Base-by-base conservation (phyloP, 2,329 filamentous ascomycete species). In the Phialophora verrucosa region DNA sequence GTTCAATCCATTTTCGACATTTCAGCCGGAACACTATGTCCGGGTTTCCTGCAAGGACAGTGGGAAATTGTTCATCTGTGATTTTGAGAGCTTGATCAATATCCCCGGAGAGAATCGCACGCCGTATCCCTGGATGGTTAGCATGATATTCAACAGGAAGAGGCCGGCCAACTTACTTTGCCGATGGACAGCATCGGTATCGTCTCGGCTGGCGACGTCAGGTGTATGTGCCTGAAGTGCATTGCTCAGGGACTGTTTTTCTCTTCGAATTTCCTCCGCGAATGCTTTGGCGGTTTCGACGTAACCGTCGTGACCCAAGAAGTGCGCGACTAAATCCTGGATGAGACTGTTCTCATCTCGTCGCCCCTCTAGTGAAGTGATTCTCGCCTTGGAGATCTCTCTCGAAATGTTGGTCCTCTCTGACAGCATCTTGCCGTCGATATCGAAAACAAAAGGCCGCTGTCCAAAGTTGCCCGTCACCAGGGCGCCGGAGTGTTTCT, bases 1-100 rank as follows among this genome's bases (percentile, higher is more conserved):
- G 94, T 78, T 99, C 95, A 67, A 98, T 90, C 76, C 98, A 97
- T 76, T 95, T 96, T 67, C 93, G 88, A 75, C 93, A 97, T 71
- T 90, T 88, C 57, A 99, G 82, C 65, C 89, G 90, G 79, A 99
- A 98, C 75, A 93, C 89, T 17, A 97, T 92, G 62, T 92, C 88
- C 62, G 91, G 88, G 74, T 97, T 92, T 25, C 91, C 86, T 55
- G 87, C 84, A 20, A 99, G 84, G 1, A 98, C 92, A 27, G 85
- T 84, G 4, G 92, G 91, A 73, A 97, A 99, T 74, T 89, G 91
- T 12, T 84, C 83, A 58, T 89, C 87, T 2, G 91, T 96, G 73
- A 90, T 86, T 76, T 93, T 90, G n/a, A 98, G 83, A 0, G 94
- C 94, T 72, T 86, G 88, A 78, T 98, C 95, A 66, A 99, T 91